Evolutionary conservation across 371 early-diverging fungal species (phyloP).

Genomic region (Synchytrium microbalum): DNA sequence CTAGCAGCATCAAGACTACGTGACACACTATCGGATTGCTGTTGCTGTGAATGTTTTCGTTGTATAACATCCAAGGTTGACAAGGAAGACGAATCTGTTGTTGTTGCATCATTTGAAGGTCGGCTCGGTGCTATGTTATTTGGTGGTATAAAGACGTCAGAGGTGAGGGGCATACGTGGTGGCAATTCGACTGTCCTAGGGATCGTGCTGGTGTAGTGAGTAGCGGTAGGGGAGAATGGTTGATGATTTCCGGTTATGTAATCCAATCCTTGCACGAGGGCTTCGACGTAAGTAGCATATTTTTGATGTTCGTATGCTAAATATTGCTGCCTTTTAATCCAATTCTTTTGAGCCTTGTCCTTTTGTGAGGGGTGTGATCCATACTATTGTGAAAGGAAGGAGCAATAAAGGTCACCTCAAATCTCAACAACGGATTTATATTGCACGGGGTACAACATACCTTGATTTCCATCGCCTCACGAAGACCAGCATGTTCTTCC

Average conservation of each 20-base stretch:
- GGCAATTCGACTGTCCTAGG: too few relatives aligned
- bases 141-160: too few relatives aligned
- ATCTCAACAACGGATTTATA: background rate
- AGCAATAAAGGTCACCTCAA: background rate
- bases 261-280: slow-evolving; percentile 8
- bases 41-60: too few relatives aligned
- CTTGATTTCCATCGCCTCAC: slow-evolving; percentile 36
- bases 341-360: slow-evolving; percentile 68
- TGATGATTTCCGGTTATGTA: background rate
- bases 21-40: too few relatives aligned
- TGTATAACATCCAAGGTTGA: too few relatives aligned
- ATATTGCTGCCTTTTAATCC: slow-evolving; percentile 79
- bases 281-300: slow-evolving; percentile 74
- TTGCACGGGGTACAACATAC: slow-evolving; percentile 24
- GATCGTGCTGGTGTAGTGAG: too few relatives aligned
- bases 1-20: too few relatives aligned
- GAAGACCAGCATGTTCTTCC: slow-evolving; percentile 42
- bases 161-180: too few relatives aligned
- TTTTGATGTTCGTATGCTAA: slow-evolving; percentile 80
- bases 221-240: background rate
- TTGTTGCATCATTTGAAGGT: too few relatives aligned
- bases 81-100: too few relatives aligned
- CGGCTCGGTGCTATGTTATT: too few relatives aligned
- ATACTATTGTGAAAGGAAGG: slow-evolving; percentile 29
- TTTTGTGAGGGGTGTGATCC: slow-evolving; percentile 47